Evolutionary conservation across 2,329 filamentous ascomycete genomes (phyloP).

Genomic region (Penicillium occitanis): DNA sequence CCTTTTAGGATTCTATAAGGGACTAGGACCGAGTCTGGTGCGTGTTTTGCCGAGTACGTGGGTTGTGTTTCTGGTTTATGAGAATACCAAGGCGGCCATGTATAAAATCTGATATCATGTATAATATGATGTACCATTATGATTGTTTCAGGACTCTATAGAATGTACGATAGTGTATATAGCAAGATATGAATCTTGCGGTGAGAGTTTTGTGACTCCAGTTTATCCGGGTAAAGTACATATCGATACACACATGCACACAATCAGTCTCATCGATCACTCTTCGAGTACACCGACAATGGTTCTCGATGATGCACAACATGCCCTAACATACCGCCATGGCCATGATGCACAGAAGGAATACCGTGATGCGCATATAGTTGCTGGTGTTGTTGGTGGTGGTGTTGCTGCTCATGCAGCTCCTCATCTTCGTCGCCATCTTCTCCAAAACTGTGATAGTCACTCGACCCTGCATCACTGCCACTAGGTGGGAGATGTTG

Average conservation of each 20-base stretch:
- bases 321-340: slow-evolving; percentile 11
- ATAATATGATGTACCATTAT: neutral
- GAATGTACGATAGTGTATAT: neutral
- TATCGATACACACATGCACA: neutral
- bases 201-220: slow-evolving; percentile 3
- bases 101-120: slow-evolving; percentile 50
- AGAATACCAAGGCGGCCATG: slow-evolving; percentile 75
- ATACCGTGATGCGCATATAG: slow-evolving; percentile 2
- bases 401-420: slow-evolving; percentile 9
- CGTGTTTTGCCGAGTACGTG: slow-evolving; percentile 92
- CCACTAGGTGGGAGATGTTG: neutral
- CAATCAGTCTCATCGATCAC: slow-evolving; percentile 5
- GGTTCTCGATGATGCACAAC: slow-evolving; percentile 15
- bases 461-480: slow-evolving; percentile 16
- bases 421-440: slow-evolving; percentile 19
- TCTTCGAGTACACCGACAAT: slow-evolving; percentile 15
- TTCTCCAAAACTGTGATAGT: slow-evolving; percentile 18
- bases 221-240: neutral
- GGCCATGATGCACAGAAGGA: neutral
- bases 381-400: neutral
- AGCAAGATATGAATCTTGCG: neutral
- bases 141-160: neutral
- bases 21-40: slow-evolving; percentile 82
- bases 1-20: slow-evolving; percentile 82
- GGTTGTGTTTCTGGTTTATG: slow-evolving; percentile 95